A percentile compares a stretch with the other conserved stretches of the same genome.
Conservation (phyloP, 768 basidiomycete species). For the Collybia mongolica region DNA sequence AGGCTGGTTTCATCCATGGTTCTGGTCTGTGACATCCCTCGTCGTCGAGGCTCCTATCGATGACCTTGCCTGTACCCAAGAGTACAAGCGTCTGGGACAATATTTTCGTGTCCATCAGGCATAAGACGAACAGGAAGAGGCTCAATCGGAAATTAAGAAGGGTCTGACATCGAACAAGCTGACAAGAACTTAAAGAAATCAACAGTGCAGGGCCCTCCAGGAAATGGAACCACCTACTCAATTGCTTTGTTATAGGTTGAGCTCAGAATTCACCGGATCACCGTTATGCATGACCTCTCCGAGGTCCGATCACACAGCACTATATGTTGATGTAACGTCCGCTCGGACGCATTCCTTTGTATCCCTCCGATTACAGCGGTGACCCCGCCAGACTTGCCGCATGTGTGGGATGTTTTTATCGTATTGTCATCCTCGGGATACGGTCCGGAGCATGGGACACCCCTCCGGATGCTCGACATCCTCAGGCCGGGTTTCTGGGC, state of each 20-base stretch:
- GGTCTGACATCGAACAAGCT: conserved; percentile 12
- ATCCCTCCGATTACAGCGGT: conserved; percentile 27
- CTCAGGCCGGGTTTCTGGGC: conserved; percentile 26
- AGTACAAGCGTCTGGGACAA: conserved; percentile 26
- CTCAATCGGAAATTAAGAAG: conserved; percentile 19
- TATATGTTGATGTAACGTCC: conserved; percentile 25
- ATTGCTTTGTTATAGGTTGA: neutral
- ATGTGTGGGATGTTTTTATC: conserved; percentile 26
- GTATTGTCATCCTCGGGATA: conserved; percentile 31
- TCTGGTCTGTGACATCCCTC: neutral
- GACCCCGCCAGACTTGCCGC: conserved; percentile 22
- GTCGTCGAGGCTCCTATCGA: conserved; percentile 11
- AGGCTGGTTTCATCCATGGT: conserved; percentile 1
- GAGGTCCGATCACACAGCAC: conserved; percentile 31
- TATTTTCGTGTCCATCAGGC: conserved; percentile 27
- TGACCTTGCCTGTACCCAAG: conserved; percentile 26
- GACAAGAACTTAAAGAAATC: conserved; percentile 30
- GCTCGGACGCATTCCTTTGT: conserved; percentile 22
- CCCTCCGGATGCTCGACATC: conserved; percentile 25
- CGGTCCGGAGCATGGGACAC: conserved; percentile 31
- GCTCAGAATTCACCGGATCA: conserved; percentile 5
- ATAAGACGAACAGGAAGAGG: conserved; percentile 28
- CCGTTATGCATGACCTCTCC: conserved; percentile 30
- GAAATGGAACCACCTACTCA: conserved; percentile 18
- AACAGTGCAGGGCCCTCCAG: conserved; percentile 27